Percentiles rank a stretch among this genome's conserved stretches.
Conservation (phyloP, 305 asterid species). For the Solanum hybrid region DNA sequence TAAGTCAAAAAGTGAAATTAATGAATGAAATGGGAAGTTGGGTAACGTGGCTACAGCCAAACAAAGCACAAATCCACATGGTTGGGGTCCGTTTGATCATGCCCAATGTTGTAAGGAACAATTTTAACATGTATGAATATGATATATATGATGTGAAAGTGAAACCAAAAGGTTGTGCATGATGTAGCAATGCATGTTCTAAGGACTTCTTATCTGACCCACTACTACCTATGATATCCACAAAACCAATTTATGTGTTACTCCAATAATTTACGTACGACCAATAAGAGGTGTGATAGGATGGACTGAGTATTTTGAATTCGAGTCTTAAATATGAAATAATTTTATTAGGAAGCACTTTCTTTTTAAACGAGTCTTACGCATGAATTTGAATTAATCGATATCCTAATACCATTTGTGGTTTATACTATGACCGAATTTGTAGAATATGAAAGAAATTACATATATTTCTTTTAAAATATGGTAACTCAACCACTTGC, state of each 20-base stretch:
- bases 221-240: neutral
- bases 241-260: neutral
- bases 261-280: neutral
- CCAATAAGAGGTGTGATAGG: no score
- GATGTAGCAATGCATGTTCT: neutral
- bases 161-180: neutral
- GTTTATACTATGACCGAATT: no score
- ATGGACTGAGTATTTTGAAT: neutral
- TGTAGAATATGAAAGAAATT: neutral
- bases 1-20: neutral
- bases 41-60: neutral
- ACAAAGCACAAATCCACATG: neutral
- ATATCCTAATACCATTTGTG: neutral
- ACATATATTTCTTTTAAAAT: no score
- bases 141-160: neutral
- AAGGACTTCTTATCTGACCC: neutral
- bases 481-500: neutral
- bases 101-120: neutral
- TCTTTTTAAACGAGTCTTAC: neutral
- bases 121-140: neutral
- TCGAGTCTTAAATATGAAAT: accelerated
- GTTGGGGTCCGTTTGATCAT: neutral
- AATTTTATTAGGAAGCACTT: no score
- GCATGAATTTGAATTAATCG: neutral
- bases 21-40: neutral